Evolutionary conservation across 1,139 yeast species (phyloP), one percentile per base, ranked within the genome.

Genomic region (Protomyces inouyei): DNA sequence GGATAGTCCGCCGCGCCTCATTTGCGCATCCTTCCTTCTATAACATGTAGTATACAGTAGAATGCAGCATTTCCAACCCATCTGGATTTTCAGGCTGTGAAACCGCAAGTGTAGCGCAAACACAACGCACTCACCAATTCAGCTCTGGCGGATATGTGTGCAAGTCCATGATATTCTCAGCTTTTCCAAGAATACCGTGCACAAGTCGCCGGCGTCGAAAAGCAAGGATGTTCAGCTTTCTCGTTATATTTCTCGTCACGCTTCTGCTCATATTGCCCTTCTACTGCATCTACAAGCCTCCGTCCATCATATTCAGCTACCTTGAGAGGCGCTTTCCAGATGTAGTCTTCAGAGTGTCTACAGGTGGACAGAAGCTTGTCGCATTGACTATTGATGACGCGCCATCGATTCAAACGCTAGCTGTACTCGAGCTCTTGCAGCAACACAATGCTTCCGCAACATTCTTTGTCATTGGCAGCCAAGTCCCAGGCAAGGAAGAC

Each of bases 381-480:
- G 64, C 64, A n/a, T 23, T 60, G 28, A 64, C 59, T 23, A 57
- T 64, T 12, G 63, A 64, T 97, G 69, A 81, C 79, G 71, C 90
- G 84, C 69, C 93, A 78, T 4, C 96, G 85, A 66, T 92, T 77
- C 1, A 92, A 78, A 61, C 84, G 83, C 68, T 97, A 78, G 18
- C 92, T 97, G 75, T 93, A 98, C 9, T 91, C 85, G 40, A 93
- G 83, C 68, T 85, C 82, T 67, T 96, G 81, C 71, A 93, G 76
- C 37, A 54, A 21, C 12, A 60, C 25, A 32, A 48, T n/a, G 59
- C 59, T 25, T 45, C 38, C 10, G 65, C 60, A 8, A 61, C 65
- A 10, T 61, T 61, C 48, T 61, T 61, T 35, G 37, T 55, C 38
- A 61, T 61, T 37, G 65, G 65, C 21, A 16, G 48, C n/a, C 65